Conservation (phyloP, 495 filamentous ascomycete species). For the Penicillium odoratum region DNA sequence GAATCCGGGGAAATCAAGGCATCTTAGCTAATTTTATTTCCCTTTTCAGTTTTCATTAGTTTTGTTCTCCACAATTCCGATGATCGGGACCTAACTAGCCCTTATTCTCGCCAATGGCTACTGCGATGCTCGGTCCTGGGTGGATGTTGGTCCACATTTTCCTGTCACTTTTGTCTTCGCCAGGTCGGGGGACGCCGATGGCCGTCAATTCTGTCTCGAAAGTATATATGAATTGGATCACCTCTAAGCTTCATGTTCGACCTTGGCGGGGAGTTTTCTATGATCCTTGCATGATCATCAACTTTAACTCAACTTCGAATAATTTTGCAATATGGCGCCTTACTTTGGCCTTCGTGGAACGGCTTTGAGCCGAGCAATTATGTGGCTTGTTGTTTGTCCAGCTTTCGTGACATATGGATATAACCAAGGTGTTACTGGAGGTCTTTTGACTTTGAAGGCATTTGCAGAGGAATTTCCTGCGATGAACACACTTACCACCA, state of each 20-base stretch:
- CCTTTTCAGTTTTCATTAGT: neutral
- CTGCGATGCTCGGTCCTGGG: slow-evolving; percentile 4
- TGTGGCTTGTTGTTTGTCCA: slow-evolving; percentile 40
- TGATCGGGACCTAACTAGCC: neutral
- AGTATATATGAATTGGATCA: slow-evolving; percentile 13
- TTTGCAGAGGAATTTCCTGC: slow-evolving; percentile 45
- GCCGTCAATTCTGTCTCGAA: slow-evolving; percentile 1
- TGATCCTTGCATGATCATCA: slow-evolving; percentile 10
- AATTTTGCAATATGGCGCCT: slow-evolving; percentile 11
- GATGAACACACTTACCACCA: slow-evolving; percentile 44
- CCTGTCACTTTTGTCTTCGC: slow-evolving; percentile 1
- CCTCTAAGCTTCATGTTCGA: slow-evolving; percentile 6
- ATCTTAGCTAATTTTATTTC: slow-evolving; percentile 11
- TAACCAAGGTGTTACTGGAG: slow-evolving; percentile 43
- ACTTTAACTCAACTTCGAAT: slow-evolving; percentile 6
- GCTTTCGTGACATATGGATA: slow-evolving; percentile 45
- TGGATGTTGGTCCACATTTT: slow-evolving; percentile 8
- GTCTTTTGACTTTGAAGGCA: slow-evolving; percentile 30
- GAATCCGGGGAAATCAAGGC: slow-evolving; percentile 54
- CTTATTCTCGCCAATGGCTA: slow-evolving; percentile 10
- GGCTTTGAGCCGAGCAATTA: slow-evolving; percentile 30
- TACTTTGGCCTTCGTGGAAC: slow-evolving; percentile 34
- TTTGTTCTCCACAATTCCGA: slow-evolving; percentile 5
- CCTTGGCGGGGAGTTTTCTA: slow-evolving; percentile 5
- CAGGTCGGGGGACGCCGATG: slow-evolving; percentile 14